Conservation (phyloP, 2,329 filamentous ascomycete species). For the Beauveria sp. region DNA sequence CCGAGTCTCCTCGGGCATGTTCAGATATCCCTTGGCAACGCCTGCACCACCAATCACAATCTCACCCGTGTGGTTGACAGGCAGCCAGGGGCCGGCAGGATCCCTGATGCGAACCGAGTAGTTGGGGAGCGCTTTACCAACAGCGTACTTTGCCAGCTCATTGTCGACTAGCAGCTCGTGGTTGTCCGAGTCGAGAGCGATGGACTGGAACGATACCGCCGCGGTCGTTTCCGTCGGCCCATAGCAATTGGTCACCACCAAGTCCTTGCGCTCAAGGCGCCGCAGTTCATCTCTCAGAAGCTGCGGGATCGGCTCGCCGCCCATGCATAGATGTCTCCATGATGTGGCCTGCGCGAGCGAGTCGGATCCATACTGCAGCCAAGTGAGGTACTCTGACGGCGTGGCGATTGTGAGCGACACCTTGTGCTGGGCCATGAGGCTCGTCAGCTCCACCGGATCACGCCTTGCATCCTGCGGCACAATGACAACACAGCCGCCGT, state of each 20-base stretch:
- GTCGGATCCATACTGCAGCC: slow-evolving; percentile 15
- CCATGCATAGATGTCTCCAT: slow-evolving; percentile 10
- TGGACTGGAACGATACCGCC: neutral
- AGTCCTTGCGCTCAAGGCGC: neutral
- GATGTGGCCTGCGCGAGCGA: neutral
- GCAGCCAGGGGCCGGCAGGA: slow-evolving; percentile 22
- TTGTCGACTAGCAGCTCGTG: neutral
- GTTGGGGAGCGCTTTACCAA: slow-evolving; percentile 14
- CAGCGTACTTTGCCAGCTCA: neutral
- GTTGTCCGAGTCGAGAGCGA: neutral
- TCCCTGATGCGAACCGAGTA: slow-evolving; percentile 32
- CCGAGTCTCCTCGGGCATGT: slow-evolving; percentile 16
- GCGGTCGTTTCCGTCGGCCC: slow-evolving; percentile 24
- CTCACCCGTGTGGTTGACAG: slow-evolving; percentile 27
- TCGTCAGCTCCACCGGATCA: slow-evolving; percentile 25
- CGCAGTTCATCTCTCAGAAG: slow-evolving; percentile 11
- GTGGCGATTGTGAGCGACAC: slow-evolving; percentile 28
- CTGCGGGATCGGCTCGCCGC: slow-evolving; percentile 15
- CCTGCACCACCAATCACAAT: slow-evolving; percentile 24
- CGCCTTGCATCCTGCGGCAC: slow-evolving; percentile 21
- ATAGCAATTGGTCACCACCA: slow-evolving; percentile 21
- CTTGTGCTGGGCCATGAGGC: slow-evolving; percentile 22
- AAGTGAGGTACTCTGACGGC: slow-evolving; percentile 29
- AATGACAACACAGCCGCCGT: slow-evolving; percentile 28
- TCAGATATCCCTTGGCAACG: slow-evolving; percentile 29